Base-by-base conservation (phyloP, 805 yeast species). In the Myxozyma nipponensis region DNA sequence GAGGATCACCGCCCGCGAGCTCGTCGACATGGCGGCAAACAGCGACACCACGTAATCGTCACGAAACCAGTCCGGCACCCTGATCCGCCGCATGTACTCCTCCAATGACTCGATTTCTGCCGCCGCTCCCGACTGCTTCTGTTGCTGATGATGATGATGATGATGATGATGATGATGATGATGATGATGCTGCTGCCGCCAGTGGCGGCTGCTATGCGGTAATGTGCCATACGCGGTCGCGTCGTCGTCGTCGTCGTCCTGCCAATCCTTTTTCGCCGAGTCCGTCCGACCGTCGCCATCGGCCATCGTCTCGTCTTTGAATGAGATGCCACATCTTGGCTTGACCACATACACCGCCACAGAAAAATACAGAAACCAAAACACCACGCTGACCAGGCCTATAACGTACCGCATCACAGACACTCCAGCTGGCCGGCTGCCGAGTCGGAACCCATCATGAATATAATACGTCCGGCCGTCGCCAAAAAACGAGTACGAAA, bases 401-500 rank as follows among this genome's bases (percentile, higher is more conserved):
- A 22, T 24, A 7, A n/a, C 6, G 25, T 52, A 44, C 3, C 17
- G 5, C 18, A 40, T 4, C 2, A 26, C 17, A 6, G 46, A 34
- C n/a, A 9, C 28, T 2, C 4, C 18, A 9, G 32, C 25, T 4
- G 57, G 57, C 17, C 48, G 34, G 13, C 54, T 54, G 30, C 54
- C 49, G 3, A n/a, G 28, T n/a, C 46, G 39, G 19, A 52, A 19
- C 3, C 56, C 56, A 26, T 54, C 57, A 35, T 53, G 56, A 35
- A 53, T 22, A 42, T 23, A 53, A 26, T 53, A 53, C 7, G 57
- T 53, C 17, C 26, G 24, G 3, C 47, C 44, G n/a, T 46, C 15
- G 23, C 50, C 57, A 3, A 52, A 46, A 26, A 53, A 53, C 26
- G 57, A 53, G 34, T 50, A 53, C 18, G 55, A 32, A 32, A 53